A percentile compares a stretch with the other conserved stretches of the same genome.
Evolutionary conservation across 441 rosid species (phyloP).

Genomic region (Bocquillonia castaneifolia): DNA sequence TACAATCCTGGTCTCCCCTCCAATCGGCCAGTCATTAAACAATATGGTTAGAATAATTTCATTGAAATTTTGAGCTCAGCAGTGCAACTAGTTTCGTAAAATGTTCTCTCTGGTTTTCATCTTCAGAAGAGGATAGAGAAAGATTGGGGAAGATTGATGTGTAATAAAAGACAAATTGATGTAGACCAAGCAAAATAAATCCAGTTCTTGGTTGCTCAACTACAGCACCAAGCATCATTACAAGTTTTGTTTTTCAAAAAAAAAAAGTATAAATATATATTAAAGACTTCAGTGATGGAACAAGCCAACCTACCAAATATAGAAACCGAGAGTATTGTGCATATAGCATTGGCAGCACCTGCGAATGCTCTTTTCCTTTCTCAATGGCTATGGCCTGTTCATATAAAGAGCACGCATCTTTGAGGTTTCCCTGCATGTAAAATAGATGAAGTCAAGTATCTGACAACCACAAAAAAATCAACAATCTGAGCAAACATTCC

Average conservation of each 20-base stretch:
- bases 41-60: neutral
- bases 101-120: neutral
- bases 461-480: slow-evolving; percentile 8
- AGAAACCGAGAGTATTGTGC: slow-evolving; percentile 82
- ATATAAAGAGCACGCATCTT: slow-evolving; percentile 65
- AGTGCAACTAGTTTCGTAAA: neutral
- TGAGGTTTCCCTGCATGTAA: slow-evolving; percentile 65
- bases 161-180: neutral
- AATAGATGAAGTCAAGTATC: slow-evolving; percentile 15
- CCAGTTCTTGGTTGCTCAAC: neutral
- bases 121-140: neutral
- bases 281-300: neutral
- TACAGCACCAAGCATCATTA: neutral
- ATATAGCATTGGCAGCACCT: slow-evolving; percentile 65
- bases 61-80: neutral
- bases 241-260: too few relatives aligned
- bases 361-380: slow-evolving; percentile 87
- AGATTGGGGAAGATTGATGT: neutral
- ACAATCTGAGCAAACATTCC: slow-evolving; percentile 53
- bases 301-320: slow-evolving; percentile 54
- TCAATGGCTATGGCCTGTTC: slow-evolving; percentile 95
- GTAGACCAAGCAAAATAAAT: neutral
- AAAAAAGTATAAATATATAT: neutral
- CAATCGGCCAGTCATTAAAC: neutral
- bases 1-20: neutral